These are phyloP conservation scores for Colletotrichum sp. DNA, from an alignment of 2,329 filamentous ascomycete species.

Conservation along the genomic window DNA sequence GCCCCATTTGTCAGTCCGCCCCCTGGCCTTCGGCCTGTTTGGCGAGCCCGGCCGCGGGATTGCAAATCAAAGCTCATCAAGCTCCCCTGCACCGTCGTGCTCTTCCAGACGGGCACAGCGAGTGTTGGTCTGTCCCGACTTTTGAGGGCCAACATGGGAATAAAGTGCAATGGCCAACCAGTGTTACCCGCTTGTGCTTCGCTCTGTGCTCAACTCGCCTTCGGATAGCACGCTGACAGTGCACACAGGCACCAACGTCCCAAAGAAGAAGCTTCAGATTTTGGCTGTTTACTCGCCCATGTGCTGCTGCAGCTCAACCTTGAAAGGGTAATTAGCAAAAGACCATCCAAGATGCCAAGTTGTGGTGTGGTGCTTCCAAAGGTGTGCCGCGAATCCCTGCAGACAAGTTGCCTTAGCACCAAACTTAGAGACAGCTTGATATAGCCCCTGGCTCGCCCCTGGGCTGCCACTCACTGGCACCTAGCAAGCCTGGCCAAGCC, in stretches of 20 bases:
- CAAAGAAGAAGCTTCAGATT: slow-evolving; percentile 11
- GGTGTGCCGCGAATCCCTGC: slow-evolving; percentile 18
- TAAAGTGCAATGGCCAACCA: not conserved
- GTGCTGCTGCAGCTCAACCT: slow-evolving; percentile 19
- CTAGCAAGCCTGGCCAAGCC: not conserved
- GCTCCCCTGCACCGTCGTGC: not conserved
- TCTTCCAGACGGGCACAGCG: not conserved
- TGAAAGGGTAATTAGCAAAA: slow-evolving; percentile 21
- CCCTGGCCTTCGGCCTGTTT: slow-evolving; percentile 2
- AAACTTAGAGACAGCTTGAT: slow-evolving; percentile 15
- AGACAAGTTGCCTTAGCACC: slow-evolving; percentile 13
- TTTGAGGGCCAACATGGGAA: not conserved
- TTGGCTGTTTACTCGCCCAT: slow-evolving; percentile 5
- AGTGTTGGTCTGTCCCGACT: not conserved
- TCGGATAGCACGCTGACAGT: not conserved
- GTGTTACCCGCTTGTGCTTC: not conserved
- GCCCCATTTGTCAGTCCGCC: not conserved
- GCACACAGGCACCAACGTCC: not conserved
- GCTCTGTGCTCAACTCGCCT: not conserved
- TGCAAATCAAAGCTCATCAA: slow-evolving; percentile 9
- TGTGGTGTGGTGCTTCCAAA: slow-evolving; percentile 14
- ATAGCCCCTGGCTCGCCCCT: slow-evolving; percentile 12
- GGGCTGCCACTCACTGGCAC: not conserved
- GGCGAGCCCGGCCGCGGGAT: not conserved
- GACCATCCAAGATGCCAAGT: slow-evolving; percentile 18